Conservation (phyloP, 2,329 filamentous ascomycete genomes). For the Penicillium sp. region DNA sequence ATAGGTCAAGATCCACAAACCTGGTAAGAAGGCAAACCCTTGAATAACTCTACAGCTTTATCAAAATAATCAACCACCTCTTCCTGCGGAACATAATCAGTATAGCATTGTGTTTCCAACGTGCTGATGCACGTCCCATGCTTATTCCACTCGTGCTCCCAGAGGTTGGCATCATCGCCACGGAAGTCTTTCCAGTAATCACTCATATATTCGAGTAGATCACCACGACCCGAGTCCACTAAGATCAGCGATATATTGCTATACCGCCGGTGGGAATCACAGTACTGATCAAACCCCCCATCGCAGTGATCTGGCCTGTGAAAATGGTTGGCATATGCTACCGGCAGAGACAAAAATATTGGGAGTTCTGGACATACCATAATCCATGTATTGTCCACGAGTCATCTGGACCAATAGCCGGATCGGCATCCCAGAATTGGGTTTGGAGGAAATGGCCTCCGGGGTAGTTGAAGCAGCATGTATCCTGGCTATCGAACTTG, state of each 20-base stretch:
- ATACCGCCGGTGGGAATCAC: slow-evolving; percentile 60
- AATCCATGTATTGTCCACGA: slow-evolving; percentile 74
- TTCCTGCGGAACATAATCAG: slow-evolving; percentile 54
- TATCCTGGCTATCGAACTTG: slow-evolving; percentile 56
- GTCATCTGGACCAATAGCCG: slow-evolving; percentile 61
- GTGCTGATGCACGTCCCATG: slow-evolving; percentile 74
- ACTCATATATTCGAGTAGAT: slow-evolving; percentile 63
- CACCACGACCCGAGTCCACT: slow-evolving; percentile 49
- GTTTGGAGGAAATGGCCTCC: slow-evolving; percentile 69
- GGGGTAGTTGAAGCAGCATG: slow-evolving; percentile 71
- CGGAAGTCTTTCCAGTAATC: slow-evolving; percentile 68
- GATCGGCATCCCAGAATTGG: slow-evolving; percentile 72
- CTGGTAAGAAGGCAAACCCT: slow-evolving; percentile 61
- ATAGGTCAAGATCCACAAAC: slow-evolving; percentile 26
- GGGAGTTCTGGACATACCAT: slow-evolving; percentile 42
- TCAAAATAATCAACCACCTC: slow-evolving; percentile 69
- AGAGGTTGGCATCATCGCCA: slow-evolving; percentile 62
- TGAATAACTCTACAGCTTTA: slow-evolving; percentile 62
- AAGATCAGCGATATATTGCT: slow-evolving; percentile 64
- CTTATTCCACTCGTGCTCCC: slow-evolving; percentile 72
- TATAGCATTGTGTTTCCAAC: slow-evolving; percentile 64
- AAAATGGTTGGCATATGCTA: neutral
- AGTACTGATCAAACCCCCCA: slow-evolving; percentile 64
- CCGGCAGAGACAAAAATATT: neutral
- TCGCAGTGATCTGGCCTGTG: slow-evolving; percentile 63